Evolutionary conservation across 768 basidiomycete species (phyloP).

Genomic region (Cystobasidium tubakii): DNA sequence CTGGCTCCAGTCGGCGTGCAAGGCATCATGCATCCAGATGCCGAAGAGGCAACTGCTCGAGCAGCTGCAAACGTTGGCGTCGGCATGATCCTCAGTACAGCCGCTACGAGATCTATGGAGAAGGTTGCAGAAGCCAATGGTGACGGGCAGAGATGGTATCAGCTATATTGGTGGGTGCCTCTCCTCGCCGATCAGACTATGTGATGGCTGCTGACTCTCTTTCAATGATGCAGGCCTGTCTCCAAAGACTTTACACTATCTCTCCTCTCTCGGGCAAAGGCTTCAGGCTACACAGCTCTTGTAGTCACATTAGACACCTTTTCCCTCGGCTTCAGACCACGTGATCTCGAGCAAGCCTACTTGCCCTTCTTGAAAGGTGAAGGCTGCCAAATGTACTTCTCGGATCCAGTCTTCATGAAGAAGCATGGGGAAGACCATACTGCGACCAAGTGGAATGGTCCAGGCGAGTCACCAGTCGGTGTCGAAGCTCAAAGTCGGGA

Average conservation of each 20-base stretch:
- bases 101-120: slow-evolving; percentile 32
- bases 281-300: slow-evolving; percentile 53
- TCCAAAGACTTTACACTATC: slow-evolving; percentile 44
- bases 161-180: slow-evolving; percentile 28
- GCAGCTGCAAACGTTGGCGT: slow-evolving; percentile 19
- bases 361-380: slow-evolving; percentile 42
- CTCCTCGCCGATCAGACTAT: no score
- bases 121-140: slow-evolving; percentile 34
- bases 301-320: slow-evolving; percentile 39
- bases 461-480: slow-evolving; percentile 17
- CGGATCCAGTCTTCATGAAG: slow-evolving; percentile 57
- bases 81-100: slow-evolving; percentile 33
- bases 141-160: slow-evolving; percentile 31
- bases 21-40: slow-evolving; percentile 35
- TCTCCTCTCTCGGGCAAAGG: slow-evolving; percentile 54
- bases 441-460: slow-evolving; percentile 28
- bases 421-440: slow-evolving; percentile 52
- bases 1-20: slow-evolving; percentile 34
- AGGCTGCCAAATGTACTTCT: slow-evolving; percentile 55
- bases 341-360: slow-evolving; percentile 34
- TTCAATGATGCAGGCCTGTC: slow-evolving; percentile 1
- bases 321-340: slow-evolving; percentile 38
- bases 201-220: neutral
- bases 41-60: slow-evolving; percentile 26
- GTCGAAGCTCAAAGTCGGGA: slow-evolving; percentile 29